Percentiles rank a stretch among this genome's conserved stretches.
Evolutionary conservation across 2,329 filamentous ascomycete species (phyloP).

Genomic region (Bisporella sp.): DNA sequence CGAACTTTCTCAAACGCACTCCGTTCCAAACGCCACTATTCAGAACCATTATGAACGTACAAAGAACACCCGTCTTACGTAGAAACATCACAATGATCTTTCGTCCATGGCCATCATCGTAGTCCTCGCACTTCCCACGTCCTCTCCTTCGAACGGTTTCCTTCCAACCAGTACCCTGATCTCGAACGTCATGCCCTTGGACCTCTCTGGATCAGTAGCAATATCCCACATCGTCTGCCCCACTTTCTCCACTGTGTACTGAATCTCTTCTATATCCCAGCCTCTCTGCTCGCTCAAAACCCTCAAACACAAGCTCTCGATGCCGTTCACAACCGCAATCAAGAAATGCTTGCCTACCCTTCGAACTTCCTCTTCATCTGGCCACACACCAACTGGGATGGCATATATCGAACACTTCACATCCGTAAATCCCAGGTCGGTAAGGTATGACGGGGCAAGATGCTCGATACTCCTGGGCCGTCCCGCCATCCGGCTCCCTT

Average conservation of each 20-base stretch:
- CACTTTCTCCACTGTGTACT: conserved; percentile 9
- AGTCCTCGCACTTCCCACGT: too few species aligned
- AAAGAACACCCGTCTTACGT: too few species aligned
- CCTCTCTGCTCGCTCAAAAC: conserved; percentile 19
- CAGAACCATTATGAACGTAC: too few species aligned
- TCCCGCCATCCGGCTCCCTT: conserved; percentile 17
- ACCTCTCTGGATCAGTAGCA: conserved; percentile 14
- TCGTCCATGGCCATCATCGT: too few species aligned
- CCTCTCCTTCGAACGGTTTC: conserved; percentile 13
- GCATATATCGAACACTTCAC: conserved; percentile 24
- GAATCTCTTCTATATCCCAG: conserved; percentile 20
- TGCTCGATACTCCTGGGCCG: conserved; percentile 13
- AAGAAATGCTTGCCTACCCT: conserved; percentile 21
- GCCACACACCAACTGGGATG: conserved; percentile 29
- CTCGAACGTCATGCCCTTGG: conserved; percentile 13
- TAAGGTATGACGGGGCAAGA: conserved; percentile 21
- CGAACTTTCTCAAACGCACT: too few species aligned
- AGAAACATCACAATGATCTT: too few species aligned
- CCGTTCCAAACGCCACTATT: too few species aligned
- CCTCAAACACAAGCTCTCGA: conserved; percentile 21
- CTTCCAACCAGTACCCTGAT: conserved; percentile 19
- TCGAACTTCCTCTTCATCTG: conserved; percentile 23
- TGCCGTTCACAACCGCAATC: conserved; percentile 13
- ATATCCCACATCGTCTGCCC: conserved; percentile 11
- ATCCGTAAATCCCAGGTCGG: conserved; percentile 35